Conservation (phyloP, 2,329 filamentous ascomycete genomes). For the Taxawa tesnikishii region DNA sequence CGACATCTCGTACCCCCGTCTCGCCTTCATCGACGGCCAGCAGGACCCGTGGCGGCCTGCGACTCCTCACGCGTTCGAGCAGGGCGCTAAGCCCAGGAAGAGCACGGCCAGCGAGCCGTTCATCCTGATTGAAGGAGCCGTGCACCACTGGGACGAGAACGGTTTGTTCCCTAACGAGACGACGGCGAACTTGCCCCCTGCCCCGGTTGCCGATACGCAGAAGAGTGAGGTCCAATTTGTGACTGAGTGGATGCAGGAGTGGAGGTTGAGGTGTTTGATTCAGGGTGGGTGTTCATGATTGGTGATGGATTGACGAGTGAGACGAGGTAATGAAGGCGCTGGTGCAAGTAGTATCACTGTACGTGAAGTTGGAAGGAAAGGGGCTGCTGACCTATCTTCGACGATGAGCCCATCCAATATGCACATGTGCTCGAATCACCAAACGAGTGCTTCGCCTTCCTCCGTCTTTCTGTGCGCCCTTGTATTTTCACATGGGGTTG, state of each 20-base stretch:
- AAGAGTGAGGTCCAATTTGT: slow-evolving; percentile 49
- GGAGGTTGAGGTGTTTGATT: slow-evolving; percentile 18
- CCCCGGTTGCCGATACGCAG: slow-evolving; percentile 47
- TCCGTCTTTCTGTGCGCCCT: no score
- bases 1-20: slow-evolving; percentile 57
- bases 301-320: no score
- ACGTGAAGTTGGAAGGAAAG: no score
- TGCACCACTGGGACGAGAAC: slow-evolving; percentile 75
- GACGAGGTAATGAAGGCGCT: no score
- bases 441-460: no score
- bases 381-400: no score
- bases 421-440: no score
- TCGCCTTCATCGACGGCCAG: slow-evolving; percentile 67
- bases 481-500: no score
- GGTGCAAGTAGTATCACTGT: no score
- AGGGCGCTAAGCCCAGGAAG: slow-evolving; percentile 36
- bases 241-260: slow-evolving; percentile 54
- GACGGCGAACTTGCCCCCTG: slow-evolving; percentile 43
- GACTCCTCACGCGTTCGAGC: slow-evolving; percentile 54
- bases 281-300: neutral
- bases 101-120: slow-evolving; percentile 57
- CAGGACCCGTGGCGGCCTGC: slow-evolving; percentile 71
- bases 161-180: slow-evolving; percentile 54
- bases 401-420: no score
- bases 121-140: slow-evolving; percentile 58